Percentiles rank a stretch among this genome's conserved stretches.
Evolutionary conservation across 139 green algal species (phyloP).

Genomic region (Eudorina sp.): DNA sequence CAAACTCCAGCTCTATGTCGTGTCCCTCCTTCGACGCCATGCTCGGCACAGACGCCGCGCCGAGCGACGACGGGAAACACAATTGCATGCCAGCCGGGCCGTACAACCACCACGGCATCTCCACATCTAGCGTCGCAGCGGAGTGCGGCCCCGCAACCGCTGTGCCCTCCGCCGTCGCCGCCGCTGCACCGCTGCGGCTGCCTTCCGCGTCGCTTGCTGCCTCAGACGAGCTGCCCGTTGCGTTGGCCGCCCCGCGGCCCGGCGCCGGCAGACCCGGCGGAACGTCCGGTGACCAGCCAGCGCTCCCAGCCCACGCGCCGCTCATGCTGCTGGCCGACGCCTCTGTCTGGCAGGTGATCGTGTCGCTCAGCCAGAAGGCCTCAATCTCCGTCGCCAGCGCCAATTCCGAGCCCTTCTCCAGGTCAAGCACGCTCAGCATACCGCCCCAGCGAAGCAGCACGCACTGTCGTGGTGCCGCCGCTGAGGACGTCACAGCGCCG

Average conservation of each 20-base stretch:
- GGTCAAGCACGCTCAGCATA: conserved; percentile 88
- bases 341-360: conserved; percentile 17
- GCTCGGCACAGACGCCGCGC: neutral
- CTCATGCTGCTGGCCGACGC: neutral
- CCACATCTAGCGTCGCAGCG: conserved; percentile 67
- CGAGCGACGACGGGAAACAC: conserved; percentile 83
- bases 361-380: conserved; percentile 82
- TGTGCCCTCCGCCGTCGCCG: neutral
- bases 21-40: conserved; percentile 42
- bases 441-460: conserved; percentile 90
- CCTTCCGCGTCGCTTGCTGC: neutral
- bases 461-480: conserved; percentile 69
- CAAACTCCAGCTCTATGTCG: conserved; percentile 97
- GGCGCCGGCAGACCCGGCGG: neutral
- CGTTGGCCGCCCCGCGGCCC: neutral
- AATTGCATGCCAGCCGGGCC: conserved; percentile 93
- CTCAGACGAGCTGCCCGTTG: neutral
- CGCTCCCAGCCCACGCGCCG: neutral
- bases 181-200: neutral
- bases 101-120: conserved; percentile 97
- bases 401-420: conserved; percentile 82
- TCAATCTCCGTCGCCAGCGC: conserved; percentile 71
- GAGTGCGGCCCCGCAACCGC: neutral
- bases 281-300: neutral
- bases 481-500: neutral